phyloP scores from a whole-genome alignment of 2,329 filamentous ascomycete genomes.

The Talaromyces pinophilus region DNA sequence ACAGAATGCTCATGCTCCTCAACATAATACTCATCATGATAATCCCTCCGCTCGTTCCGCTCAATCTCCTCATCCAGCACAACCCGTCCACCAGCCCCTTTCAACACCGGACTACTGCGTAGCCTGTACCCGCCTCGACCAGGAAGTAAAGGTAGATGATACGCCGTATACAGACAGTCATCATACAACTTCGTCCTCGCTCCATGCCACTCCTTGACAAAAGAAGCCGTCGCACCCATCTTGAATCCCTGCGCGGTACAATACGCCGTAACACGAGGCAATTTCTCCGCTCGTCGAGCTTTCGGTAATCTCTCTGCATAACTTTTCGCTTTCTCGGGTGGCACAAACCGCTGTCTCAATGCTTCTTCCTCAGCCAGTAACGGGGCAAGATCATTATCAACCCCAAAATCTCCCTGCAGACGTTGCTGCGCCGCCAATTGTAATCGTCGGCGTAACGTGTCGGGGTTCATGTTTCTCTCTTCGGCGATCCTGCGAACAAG shows the following conservation, averaged over 20 bases:
- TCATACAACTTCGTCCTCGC: conserved; percentile 96
- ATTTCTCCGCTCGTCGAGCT: conserved; percentile 78
- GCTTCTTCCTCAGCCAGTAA: conserved; percentile 61
- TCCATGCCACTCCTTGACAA: conserved; percentile 81
- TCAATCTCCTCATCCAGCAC: conserved; percentile 95
- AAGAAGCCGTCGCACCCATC: conserved; percentile 82
- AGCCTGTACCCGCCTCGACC: conserved; percentile 85
- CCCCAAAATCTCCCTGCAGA: conserved; percentile 56
- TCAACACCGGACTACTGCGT: conserved; percentile 85
- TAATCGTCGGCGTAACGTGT: conserved; percentile 36
- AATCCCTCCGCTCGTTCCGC: conserved; percentile 82
- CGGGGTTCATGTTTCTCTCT: conserved; percentile 38
- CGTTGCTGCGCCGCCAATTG: conserved; percentile 33
- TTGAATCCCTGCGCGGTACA: conserved; percentile 95
- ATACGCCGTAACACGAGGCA: conserved; percentile 90
- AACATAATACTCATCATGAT: conserved; percentile 88
- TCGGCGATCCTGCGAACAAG: conserved; percentile 36
- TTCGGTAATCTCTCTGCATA: conserved; percentile 94
- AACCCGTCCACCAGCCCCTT: conserved; percentile 89
- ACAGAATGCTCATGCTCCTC: conserved; percentile 56
- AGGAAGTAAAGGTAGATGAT: conserved; percentile 84
- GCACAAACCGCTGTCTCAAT: conserved; percentile 55
- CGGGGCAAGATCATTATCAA: conserved; percentile 55
- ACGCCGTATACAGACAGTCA: conserved; percentile 94
- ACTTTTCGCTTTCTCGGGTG: conserved; percentile 69